phyloP scores from a whole-genome alignment of 768 basidiomycete genomes.

The Panellus pusillus region DNA sequence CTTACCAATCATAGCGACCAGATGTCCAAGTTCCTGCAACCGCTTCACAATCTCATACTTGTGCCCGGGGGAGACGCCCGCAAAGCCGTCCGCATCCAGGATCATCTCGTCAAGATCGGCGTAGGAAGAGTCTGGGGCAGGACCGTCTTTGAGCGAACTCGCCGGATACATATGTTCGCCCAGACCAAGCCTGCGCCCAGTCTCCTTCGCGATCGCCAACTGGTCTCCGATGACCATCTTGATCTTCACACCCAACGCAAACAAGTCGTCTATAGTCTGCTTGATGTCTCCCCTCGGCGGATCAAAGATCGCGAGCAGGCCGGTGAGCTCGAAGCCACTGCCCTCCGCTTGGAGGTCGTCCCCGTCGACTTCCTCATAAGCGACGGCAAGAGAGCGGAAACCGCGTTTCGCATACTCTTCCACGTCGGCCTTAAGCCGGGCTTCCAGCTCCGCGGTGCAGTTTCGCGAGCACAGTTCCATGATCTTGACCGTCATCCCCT shows the following conservation, averaged over 20 bases:
- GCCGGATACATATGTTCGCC: constrained; percentile 99
- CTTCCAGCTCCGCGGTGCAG: constrained; percentile 91
- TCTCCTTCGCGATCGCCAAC: constrained; percentile 99
- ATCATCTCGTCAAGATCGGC: constrained; percentile 93
- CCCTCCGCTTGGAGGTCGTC: constrained; percentile 82
- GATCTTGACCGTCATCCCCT: constrained; percentile 99
- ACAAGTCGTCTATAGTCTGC: constrained; percentile 96
- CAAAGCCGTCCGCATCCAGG: constrained; percentile 98
- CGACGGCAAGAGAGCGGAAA: constrained; percentile 95
- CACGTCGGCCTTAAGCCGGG: constrained; percentile 88
- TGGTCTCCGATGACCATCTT: constrained; percentile 99
- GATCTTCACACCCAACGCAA: constrained; percentile 93
- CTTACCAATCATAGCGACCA: constrained; percentile 93
- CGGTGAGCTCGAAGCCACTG: constrained; percentile 95
- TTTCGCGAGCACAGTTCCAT: constrained; percentile 96
- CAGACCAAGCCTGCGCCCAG: constrained; percentile 93
- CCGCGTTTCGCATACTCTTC: constrained; percentile 97
- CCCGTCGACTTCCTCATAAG: constrained; percentile 88
- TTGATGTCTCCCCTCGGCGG: constrained; percentile 98
- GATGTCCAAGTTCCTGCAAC: constrained; percentile 91
- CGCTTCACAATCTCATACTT: constrained; percentile 99
- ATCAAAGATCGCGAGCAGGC: constrained; percentile 96
- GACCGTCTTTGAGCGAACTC: constrained; percentile 96
- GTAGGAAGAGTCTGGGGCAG: constrained; percentile 81
- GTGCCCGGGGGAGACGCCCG: constrained; percentile 63